Conservation (phyloP, 2,329 filamentous ascomycete genomes). For the Cladosporium sphaerospermum region DNA sequence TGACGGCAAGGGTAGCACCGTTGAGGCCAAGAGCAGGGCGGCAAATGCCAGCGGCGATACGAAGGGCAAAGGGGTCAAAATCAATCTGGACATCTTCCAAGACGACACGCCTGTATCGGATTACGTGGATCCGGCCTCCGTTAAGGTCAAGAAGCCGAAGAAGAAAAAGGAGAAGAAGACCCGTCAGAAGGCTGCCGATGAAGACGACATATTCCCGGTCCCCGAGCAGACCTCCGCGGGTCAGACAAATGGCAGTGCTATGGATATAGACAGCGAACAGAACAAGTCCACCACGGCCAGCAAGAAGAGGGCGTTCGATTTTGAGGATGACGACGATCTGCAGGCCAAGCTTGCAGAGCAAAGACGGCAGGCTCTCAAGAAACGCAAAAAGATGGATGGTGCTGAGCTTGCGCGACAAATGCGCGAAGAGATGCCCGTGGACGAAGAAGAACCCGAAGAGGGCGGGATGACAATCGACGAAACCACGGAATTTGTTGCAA, state of each 20-base stretch:
- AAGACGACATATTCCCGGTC: conserved; percentile 47
- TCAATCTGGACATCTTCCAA: conserved; percentile 67
- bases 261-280: conserved; percentile 63
- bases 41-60: conserved; percentile 44
- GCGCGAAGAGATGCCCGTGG: conserved; percentile 59
- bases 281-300: conserved; percentile 26
- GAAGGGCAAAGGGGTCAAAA: conserved; percentile 59
- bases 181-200: conserved; percentile 60
- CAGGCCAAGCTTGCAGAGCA: conserved; percentile 81
- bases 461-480: conserved; percentile 86
- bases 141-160: conserved; percentile 93
- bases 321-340: conserved; percentile 80
- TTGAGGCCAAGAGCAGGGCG: conserved; percentile 51
- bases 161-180: conserved; percentile 69
- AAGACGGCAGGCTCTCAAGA: conserved; percentile 77
- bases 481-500: conserved; percentile 88
- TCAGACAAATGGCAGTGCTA: conserved; percentile 45
- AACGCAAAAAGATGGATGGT: conserved; percentile 77
- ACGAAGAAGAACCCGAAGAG: conserved; percentile 49
- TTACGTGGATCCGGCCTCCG: conserved; percentile 76
- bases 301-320: conserved; percentile 61
- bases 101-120: conserved; percentile 69
- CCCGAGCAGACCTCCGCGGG: conserved; percentile 22
- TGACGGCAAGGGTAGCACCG: conserved; percentile 66
- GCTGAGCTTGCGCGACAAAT: conserved; percentile 83